These are phyloP conservation scores for Domatiomyces catenatus DNA, from an alignment of 2,329 filamentous ascomycete species.

Conservation along the genomic window DNA sequence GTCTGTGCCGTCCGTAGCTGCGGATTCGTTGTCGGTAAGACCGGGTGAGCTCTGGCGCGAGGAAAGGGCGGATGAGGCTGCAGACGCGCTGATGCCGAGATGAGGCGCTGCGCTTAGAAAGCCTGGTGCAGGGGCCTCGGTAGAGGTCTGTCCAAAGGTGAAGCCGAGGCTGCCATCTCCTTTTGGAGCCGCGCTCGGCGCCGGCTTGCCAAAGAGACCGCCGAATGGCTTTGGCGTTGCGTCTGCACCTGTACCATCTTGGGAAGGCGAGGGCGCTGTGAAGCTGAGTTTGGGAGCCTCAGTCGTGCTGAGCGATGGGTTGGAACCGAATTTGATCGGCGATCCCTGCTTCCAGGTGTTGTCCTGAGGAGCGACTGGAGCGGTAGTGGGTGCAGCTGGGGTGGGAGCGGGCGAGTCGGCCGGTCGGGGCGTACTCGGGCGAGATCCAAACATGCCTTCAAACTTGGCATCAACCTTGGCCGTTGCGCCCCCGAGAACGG, in stretches of 20 bases:
- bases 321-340: conserved; percentile 33
- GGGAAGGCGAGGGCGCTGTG: conserved; percentile 17
- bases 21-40: conserved; percentile 28
- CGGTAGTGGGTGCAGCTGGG: conserved; percentile 1
- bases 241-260: conserved; percentile 6
- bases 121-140: conserved; percentile 15
- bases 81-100: conserved; percentile 18
- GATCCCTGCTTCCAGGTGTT: conserved; percentile 34
- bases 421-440: conserved; percentile 15
- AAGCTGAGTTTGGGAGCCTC: conserved; percentile 17
- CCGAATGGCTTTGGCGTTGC: conserved; percentile 20
- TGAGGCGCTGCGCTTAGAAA: conserved; percentile 18
- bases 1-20: conserved; percentile 23
- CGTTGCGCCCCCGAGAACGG: conserved; percentile 12
- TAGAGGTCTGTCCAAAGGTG: conserved; percentile 22
- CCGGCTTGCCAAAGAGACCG: conserved; percentile 19
- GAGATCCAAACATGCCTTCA: conserved; percentile 20
- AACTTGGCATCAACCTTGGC: conserved; percentile 13
- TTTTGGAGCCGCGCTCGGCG: conserved; percentile 9
- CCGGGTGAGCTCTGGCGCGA: conserved; percentile 34
- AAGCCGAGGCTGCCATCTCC: conserved; percentile 22
- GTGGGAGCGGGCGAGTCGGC: conserved; percentile 4
- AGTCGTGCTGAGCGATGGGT: conserved; percentile 14
- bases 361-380: conserved; percentile 20
- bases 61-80: conserved; percentile 22